Evolutionary conservation across 768 basidiomycete species (phyloP).

Genomic region (Leccinellum albellum): DNA sequence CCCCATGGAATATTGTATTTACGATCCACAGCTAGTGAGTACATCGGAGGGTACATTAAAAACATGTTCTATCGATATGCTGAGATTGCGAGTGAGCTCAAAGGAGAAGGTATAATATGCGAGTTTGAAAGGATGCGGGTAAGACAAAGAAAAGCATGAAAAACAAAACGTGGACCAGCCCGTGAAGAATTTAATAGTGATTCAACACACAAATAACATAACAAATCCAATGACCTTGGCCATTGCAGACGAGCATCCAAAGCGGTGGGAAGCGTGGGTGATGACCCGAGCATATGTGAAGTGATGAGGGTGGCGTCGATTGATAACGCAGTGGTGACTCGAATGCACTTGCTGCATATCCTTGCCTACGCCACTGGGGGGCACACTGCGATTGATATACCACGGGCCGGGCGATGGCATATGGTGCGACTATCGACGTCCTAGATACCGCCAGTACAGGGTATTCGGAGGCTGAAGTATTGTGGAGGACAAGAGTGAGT

Average conservation of each 20-base stretch:
- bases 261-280: neutral
- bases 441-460: constrained; percentile 45
- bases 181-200: constrained; percentile 9
- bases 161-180: constrained; percentile 19
- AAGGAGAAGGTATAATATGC: constrained; percentile 25
- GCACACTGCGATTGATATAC: constrained; percentile 3
- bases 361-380: neutral
- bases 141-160: neutral
- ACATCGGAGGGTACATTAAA: constrained; percentile 26
- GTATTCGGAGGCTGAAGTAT: constrained; percentile 41
- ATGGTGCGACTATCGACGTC: constrained; percentile 33
- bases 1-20: constrained; percentile 15
- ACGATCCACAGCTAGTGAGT: constrained; percentile 19
- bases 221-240: constrained; percentile 3
- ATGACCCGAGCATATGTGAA: constrained; percentile 6
- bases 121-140: constrained; percentile 8
- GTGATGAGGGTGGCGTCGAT: constrained; percentile 2
- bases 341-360: neutral
- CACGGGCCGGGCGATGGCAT: neutral
- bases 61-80: constrained; percentile 26
- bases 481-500: constrained; percentile 7
- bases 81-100: constrained; percentile 15
- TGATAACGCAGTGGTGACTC: constrained; percentile 1
- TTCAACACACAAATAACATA: constrained; percentile 5
- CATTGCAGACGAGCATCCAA: constrained; percentile 5